These are phyloP conservation scores for Salix arbutifolia DNA, from an alignment of 345 rosid genomes.

Conservation along the genomic window DNA sequence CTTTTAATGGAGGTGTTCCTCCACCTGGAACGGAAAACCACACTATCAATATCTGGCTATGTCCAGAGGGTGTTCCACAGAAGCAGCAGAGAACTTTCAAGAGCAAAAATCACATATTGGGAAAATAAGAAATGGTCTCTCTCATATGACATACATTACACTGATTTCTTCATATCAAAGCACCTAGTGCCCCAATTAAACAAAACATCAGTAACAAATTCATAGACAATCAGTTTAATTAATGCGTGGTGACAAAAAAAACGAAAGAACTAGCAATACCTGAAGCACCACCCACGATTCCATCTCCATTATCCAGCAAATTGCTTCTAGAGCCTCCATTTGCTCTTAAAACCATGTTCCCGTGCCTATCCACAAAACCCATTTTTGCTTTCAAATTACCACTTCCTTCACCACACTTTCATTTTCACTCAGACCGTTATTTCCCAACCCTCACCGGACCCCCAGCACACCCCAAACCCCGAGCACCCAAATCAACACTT, in stretches of 20 bases:
- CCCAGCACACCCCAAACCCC: no score
- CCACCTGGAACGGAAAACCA: slow-evolving; percentile 12
- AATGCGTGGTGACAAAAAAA: not conserved
- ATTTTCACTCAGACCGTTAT: not conserved
- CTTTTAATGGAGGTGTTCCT: slow-evolving; percentile 3
- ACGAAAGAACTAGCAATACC: not conserved
- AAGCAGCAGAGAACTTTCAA: no score
- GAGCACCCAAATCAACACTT: no score
- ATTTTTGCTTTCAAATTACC: not conserved
- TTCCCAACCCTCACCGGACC: not conserved
- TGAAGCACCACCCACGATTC: not conserved
- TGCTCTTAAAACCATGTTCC: not conserved
- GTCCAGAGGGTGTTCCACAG: no score
- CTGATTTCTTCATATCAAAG: no score
- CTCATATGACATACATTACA: no score
- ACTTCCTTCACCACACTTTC: not conserved
- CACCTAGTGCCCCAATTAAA: no score
- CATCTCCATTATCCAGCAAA: not conserved
- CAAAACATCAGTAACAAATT: not conserved
- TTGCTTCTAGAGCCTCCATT: not conserved
- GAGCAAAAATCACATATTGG: no score
- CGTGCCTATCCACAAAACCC: not conserved
- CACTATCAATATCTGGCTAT: not conserved
- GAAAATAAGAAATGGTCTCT: no score
- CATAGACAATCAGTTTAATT: not conserved